phyloP scores from a whole-genome alignment of 345 rosid genomes.

The Clarkia xantiana region DNA sequence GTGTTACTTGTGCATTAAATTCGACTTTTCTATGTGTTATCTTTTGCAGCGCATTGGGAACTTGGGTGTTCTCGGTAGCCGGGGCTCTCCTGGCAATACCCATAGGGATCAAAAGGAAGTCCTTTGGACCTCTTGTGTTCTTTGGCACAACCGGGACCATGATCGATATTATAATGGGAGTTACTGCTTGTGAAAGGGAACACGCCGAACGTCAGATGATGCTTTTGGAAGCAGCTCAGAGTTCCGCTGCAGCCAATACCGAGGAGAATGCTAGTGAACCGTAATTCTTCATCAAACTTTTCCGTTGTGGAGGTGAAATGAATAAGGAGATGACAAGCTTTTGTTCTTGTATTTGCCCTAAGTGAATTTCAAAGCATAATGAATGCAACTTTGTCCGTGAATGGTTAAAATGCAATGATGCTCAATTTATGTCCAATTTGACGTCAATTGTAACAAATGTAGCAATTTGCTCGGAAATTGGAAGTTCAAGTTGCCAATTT shows the following conservation, averaged over 20 bases:
- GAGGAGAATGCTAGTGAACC: slow-evolving; percentile 13
- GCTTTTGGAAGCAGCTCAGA: slow-evolving; percentile 60
- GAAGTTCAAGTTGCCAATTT: too few species aligned
- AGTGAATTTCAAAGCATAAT: too few species aligned
- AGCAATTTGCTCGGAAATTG: too few species aligned
- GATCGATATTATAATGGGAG: slow-evolving; percentile 85
- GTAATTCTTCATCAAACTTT: slow-evolving; percentile 2
- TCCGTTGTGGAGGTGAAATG: too few species aligned
- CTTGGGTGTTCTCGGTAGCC: slow-evolving; percentile 80
- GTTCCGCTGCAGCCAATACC: slow-evolving; percentile 17
- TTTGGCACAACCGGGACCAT: slow-evolving; percentile 94
- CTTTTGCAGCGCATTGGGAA: slow-evolving; percentile 71
- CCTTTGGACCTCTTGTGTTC: slow-evolving; percentile 80
- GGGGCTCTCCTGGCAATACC: slow-evolving; percentile 91
- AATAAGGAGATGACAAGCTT: too few species aligned
- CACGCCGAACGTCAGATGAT: slow-evolving; percentile 91
- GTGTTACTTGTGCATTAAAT: not conserved
- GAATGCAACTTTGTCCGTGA: too few species aligned
- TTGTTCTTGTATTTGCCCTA: too few species aligned
- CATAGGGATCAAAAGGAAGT: slow-evolving; percentile 78
- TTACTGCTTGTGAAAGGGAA: slow-evolving; percentile 85
- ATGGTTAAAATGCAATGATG: too few species aligned
- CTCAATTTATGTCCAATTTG: too few species aligned
- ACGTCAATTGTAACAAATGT: too few species aligned
- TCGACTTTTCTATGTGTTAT: not conserved